These are phyloP conservation scores for Xylaria sp. DNA, from an alignment of 2,329 filamentous ascomycete genomes.

Conservation along the genomic window DNA sequence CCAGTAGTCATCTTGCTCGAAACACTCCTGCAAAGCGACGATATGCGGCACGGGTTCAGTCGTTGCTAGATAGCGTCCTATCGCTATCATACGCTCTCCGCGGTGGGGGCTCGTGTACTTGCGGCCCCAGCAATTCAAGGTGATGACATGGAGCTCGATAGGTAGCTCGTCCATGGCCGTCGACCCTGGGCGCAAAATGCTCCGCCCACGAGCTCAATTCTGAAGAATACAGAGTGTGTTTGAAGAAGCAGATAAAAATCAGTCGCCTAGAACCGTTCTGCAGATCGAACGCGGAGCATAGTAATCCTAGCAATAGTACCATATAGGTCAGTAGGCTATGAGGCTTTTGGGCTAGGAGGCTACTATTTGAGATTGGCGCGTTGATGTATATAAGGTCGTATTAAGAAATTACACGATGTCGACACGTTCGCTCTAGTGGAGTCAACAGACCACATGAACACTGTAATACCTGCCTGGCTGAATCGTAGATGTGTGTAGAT, in stretches of 20 bases:
- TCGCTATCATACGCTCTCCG: constrained; percentile 80
- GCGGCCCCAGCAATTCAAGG: constrained; percentile 97
- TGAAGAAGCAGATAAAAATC: background rate
- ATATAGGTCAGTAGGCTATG: constrained; percentile 9
- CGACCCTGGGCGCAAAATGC: constrained; percentile 1
- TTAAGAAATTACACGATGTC: constrained; percentile 21
- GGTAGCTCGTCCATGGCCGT: constrained; percentile 52
- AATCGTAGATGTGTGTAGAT: background rate
- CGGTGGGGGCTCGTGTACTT: constrained; percentile 85
- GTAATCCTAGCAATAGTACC: constrained; percentile 3
- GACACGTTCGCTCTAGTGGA: constrained; percentile 9
- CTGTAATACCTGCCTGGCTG: background rate
- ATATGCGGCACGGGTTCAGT: constrained; percentile 78
- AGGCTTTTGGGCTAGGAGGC: constrained; percentile 10
- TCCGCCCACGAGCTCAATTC: background rate
- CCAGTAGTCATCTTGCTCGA: constrained; percentile 85
- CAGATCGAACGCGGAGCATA: constrained; percentile 2
- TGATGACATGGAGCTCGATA: constrained; percentile 78
- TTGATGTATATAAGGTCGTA: constrained; percentile 25
- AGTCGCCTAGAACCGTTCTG: background rate
- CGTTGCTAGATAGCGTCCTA: constrained; percentile 80
- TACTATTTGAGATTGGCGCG: constrained; percentile 22
- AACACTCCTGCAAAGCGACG: constrained; percentile 95
- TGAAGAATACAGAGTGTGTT: background rate
- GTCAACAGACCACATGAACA: constrained; percentile 2